Conservation (phyloP, 768 basidiomycete genomes). For the Mycena crocata region DNA sequence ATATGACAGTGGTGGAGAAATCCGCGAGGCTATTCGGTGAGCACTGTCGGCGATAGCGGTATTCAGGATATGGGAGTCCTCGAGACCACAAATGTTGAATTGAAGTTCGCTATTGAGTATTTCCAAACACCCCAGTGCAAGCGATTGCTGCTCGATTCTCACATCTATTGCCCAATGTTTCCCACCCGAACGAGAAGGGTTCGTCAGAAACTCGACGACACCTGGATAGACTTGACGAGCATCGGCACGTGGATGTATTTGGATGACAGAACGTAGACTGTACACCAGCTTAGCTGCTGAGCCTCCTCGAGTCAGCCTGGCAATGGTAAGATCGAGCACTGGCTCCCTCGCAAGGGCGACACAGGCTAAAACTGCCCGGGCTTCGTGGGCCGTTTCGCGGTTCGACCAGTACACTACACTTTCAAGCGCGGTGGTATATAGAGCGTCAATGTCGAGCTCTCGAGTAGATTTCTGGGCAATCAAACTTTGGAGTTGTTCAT, state of each 20-base stretch:
- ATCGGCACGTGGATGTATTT: background rate
- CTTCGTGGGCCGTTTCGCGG: background rate
- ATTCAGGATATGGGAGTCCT: constrained; percentile 24
- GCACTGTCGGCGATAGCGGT: constrained; percentile 5
- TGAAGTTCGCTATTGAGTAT: constrained; percentile 19
- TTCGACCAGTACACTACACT: background rate
- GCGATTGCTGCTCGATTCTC: background rate
- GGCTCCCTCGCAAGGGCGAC: background rate
- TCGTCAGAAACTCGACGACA: no score
- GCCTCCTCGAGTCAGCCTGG: background rate
- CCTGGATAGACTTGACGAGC: no score
- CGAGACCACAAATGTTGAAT: constrained; percentile 34
- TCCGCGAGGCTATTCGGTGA: background rate
- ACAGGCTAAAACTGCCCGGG: background rate
- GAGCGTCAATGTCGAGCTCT: background rate
- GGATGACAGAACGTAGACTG: background rate
- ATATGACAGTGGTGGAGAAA: constrained; percentile 22
- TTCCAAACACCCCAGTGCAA: constrained; percentile 10
- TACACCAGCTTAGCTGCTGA: background rate
- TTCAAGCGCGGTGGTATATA: background rate
- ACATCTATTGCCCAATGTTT: background rate
- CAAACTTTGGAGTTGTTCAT: background rate
- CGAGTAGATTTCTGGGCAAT: background rate
- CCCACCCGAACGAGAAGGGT: no score
- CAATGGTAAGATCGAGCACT: background rate